A percentile compares a stretch with the other conserved stretches of the same genome.
These are phyloP conservation scores for Sanguinoderma infundibulare DNA, from an alignment of 1,284 basidiomycete genomes.

Conservation along the genomic window DNA sequence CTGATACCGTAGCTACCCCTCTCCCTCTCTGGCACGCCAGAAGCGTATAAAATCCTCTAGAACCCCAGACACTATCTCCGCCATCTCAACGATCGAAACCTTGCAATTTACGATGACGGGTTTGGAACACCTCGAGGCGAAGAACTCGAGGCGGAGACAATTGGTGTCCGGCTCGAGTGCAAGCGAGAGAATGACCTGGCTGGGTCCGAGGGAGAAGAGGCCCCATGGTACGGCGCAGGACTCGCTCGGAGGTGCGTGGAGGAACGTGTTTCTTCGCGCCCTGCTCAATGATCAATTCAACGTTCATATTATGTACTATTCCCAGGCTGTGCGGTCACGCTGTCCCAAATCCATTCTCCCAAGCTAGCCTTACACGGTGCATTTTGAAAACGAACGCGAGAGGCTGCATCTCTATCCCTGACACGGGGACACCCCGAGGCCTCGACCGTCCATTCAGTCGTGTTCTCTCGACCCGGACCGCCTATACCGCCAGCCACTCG, in stretches of 20 bases:
- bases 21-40: neutral
- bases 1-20: neutral
- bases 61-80: neutral
- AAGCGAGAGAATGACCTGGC: neutral
- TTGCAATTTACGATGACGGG: neutral
- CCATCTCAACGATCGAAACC: slow-evolving; percentile 1
- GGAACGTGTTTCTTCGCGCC: neutral
- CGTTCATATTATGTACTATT: neutral
- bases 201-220: neutral
- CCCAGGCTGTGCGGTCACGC: neutral
- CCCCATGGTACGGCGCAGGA: neutral
- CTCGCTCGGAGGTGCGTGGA: neutral
- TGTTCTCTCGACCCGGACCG: neutral
- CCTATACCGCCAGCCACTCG: neutral
- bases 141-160: neutral
- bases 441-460: neutral
- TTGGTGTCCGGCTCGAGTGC: too few relatives aligned
- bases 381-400: neutral
- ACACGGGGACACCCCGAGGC: neutral
- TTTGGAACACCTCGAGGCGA: too few relatives aligned
- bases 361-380: neutral
- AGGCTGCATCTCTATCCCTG: neutral
- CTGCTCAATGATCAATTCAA: neutral
- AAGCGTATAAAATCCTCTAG: neutral
- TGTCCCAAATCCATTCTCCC: neutral